Percentiles rank a stretch among this genome's conserved stretches.
Conservation (phyloP, 192 early-diverging fungal species). For the Rhizoclosmatium globosum region DNA sequence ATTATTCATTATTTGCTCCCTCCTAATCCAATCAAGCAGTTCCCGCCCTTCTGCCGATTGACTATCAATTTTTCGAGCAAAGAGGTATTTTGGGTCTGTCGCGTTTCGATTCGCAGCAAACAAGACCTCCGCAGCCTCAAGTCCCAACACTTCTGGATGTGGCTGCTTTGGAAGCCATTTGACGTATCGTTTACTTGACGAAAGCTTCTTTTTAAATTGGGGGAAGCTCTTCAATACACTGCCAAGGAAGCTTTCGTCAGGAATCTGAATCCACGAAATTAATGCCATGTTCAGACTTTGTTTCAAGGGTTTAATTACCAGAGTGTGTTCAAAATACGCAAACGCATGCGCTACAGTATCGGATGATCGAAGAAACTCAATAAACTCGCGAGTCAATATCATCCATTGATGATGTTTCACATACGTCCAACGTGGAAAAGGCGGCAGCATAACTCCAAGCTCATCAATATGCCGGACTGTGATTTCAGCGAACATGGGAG, state of each 20-base stretch:
- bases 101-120: not conserved
- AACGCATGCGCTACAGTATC: conserved; percentile 31
- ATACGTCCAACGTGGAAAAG: conserved; percentile 41
- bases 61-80: conserved; percentile 51
- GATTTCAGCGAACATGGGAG: conserved; percentile 6
- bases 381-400: conserved; percentile 40
- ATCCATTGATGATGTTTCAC: conserved; percentile 52
- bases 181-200: conserved; percentile 40
- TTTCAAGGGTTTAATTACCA: not conserved
- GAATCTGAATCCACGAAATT: conserved; percentile 21
- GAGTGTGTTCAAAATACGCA: conserved; percentile 43
- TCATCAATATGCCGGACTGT: conserved; percentile 19
- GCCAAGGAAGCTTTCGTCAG: conserved; percentile 48
- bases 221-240: conserved; percentile 39
- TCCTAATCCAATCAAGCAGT: conserved; percentile 50
- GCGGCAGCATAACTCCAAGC: conserved; percentile 39
- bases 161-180: conserved; percentile 19
- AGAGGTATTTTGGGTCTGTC: conserved; percentile 44
- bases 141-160: conserved; percentile 27
- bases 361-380: conserved; percentile 35
- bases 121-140: no score
- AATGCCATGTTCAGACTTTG: no score
- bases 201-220: conserved; percentile 27
- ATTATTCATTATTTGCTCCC: conserved; percentile 44
- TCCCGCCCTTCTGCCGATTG: conserved; percentile 2